Base-by-base conservation (phyloP, 768 basidiomycete species). In the Galerina marginata region DNA sequence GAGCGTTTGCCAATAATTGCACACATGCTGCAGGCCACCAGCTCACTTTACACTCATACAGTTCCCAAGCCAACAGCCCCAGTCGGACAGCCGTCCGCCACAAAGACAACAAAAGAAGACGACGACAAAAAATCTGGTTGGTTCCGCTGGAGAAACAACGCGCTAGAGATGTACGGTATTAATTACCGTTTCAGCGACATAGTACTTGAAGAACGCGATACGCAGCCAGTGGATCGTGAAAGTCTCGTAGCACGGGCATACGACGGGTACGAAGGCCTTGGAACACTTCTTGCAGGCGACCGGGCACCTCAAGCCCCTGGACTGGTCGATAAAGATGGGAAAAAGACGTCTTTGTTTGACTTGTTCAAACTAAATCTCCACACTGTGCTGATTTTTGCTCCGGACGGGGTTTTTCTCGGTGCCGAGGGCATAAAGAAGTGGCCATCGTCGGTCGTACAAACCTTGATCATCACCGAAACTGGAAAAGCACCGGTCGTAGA, bases 121-220 rank as follows among this genome's bases (percentile, higher is more conserved):
- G 56, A 56, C 54, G 65, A 60, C 54, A 58, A 59, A n/a, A n/a
- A n/a, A 37, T 54, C 67, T 14, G 67, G 67, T 3, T 68, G 65
- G 65, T 37, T 63, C 40, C 66, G 63, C 11, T 65, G 67, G 67
- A 52, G 67, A 12, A 65, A 69, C 48, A 59, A 52, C 25, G 67
- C 67, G 14, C 61, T 69, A 4, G 56, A 64, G 50, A 62, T 69
- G 64, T 65, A 63, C 54, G 73, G 73, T 16, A 58, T 73, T 46
- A 72, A 73, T 60, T 73, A 69, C 58, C 58, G 72, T 1, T 71
- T 51, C 47, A 73, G 72, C 59, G 42, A 51, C 50, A 69, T 73
- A 51, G 63, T 71, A 26, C 37, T 69, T 11, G 71, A 69, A 9
- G 68, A 66, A 45, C 61, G 58, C 9, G 49, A 54, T 5, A 16